Base-by-base conservation (phyloP, 2,329 filamentous ascomycete genomes). In the Phoma sp. region DNA sequence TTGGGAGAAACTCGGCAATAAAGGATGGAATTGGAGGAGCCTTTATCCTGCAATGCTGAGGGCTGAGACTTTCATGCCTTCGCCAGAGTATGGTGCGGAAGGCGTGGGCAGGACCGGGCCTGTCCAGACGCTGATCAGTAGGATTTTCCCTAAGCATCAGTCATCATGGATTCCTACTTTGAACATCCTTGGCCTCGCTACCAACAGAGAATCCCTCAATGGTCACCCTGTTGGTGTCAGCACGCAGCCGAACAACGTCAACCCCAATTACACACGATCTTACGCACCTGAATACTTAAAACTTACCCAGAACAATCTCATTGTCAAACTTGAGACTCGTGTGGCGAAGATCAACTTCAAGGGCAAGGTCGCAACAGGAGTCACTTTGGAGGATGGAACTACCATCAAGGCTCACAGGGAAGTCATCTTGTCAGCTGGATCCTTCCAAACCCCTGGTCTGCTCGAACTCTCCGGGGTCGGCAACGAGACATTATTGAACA, bases 151-250 rank as follows among this genome's bases (percentile, higher is more conserved):
- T 4, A 67, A 66, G 13, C 77, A 81, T 27, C 77, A 80, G 58
- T 56, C 72, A 8, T 62, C 71, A 0, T 82, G 76, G 70, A 75
- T 78, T 18, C 79, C 79, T 0, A 77, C 80, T 0, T 66, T 84
- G 36, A 76, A 79, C 36, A 76, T 73, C 29, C 66, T 82, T 2
- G 81, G 80, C 1, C 70, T 80, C 7, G 45, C 66, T 2, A 55
- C 64, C 4, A 79, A 79, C 47, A 60, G 65, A n/a, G 70, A 81
- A 43, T 82, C 79, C 7, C 72, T 84, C 2, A 74, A 76, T 11
- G 83, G 83, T 1, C 77, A 80, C 42, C 78, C 78, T 11, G 65
- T 82, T 3, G 83, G 83, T 6, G 79, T 79, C 6, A 80, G 78
- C 68, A 78, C 75, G 30, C 79, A 82, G 53, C 75, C 82, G 8